These are phyloP conservation scores for Neonectria faginata DNA, from an alignment of 2,329 filamentous ascomycete genomes.

Conservation along the genomic window DNA sequence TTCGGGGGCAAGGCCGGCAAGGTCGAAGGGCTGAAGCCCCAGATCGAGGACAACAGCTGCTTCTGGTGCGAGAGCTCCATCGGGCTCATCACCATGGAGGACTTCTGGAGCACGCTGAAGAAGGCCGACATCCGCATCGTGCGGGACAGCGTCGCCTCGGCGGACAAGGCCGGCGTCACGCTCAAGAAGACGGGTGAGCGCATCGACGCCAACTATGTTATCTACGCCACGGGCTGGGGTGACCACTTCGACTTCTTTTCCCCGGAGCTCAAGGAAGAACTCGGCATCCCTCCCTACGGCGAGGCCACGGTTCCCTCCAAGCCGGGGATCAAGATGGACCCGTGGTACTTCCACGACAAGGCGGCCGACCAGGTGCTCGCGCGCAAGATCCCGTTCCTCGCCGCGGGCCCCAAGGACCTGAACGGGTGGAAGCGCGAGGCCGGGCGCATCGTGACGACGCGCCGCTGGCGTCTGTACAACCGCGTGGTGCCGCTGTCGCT, in stretches of 20 bases:
- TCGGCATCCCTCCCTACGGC: constrained; percentile 1
- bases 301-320: too few relatives aligned
- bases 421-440: too few relatives aligned
- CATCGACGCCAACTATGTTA: constrained; percentile 4
- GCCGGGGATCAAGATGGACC: not conserved
- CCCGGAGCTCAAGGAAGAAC: not conserved
- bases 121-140: constrained; percentile 2
- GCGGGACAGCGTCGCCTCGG: not conserved
- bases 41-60: constrained; percentile 4
- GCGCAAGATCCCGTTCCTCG: constrained; percentile 10
- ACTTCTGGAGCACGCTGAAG: constrained; percentile 16
- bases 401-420: not conserved
- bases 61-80: constrained; percentile 7
- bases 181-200: not conserved
- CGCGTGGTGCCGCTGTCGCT: constrained; percentile 6
- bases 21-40: constrained; percentile 1
- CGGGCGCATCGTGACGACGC: too few relatives aligned
- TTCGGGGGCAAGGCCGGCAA: not conserved
- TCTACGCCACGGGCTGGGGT: constrained; percentile 11
- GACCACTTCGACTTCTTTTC: constrained; percentile 15
- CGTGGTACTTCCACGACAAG: constrained; percentile 4
- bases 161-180: not conserved
- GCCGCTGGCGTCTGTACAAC: constrained; percentile 10
- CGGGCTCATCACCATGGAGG: constrained; percentile 6
- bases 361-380: constrained; percentile 4